phyloP scores from a whole-genome alignment of 768 basidiomycete species.

The Xerocomellus dryophilus region DNA sequence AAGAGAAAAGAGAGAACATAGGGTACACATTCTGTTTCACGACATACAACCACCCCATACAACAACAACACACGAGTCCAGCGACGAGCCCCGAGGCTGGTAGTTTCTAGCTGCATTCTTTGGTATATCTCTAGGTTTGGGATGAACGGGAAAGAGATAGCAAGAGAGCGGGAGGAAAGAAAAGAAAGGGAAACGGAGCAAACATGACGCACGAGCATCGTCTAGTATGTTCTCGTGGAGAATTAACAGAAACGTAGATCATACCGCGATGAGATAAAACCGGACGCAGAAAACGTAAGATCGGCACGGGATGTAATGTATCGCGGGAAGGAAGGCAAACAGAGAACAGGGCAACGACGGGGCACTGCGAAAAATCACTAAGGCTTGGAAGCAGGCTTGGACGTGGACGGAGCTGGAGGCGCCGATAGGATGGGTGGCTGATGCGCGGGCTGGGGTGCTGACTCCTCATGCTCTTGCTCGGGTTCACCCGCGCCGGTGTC shows the following conservation, averaged over 20 bases:
- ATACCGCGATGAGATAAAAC: conserved; percentile 5
- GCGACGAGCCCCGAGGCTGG: neutral
- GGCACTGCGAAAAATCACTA: neutral
- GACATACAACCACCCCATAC: neutral
- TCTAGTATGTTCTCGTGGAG: conserved; percentile 6
- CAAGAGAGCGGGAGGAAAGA: neutral
- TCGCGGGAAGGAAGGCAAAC: neutral
- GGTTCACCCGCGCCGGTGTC: conserved; percentile 7
- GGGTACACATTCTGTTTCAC: neutral
- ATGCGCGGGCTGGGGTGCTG: conserved; percentile 7
- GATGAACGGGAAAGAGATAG: neutral
- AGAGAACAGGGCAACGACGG: neutral
- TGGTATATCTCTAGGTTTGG: conserved; percentile 27
- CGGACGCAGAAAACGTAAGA: neutral
- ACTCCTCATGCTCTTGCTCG: conserved; percentile 5
- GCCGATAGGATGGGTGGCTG: conserved; percentile 36
- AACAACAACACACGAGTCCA: neutral
- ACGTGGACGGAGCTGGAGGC: conserved; percentile 25
- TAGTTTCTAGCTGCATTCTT: conserved; percentile 15
- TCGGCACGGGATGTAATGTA: neutral
- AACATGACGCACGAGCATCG: neutral
- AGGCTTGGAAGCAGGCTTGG: conserved; percentile 17
- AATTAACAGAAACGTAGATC: conserved; percentile 1
- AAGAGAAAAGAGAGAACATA: neutral
- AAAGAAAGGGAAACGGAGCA: neutral